A percentile compares a stretch with the other conserved stretches of the same genome.
phyloP scores from a whole-genome alignment of 345 rosid species.

The Populus tremula region DNA sequence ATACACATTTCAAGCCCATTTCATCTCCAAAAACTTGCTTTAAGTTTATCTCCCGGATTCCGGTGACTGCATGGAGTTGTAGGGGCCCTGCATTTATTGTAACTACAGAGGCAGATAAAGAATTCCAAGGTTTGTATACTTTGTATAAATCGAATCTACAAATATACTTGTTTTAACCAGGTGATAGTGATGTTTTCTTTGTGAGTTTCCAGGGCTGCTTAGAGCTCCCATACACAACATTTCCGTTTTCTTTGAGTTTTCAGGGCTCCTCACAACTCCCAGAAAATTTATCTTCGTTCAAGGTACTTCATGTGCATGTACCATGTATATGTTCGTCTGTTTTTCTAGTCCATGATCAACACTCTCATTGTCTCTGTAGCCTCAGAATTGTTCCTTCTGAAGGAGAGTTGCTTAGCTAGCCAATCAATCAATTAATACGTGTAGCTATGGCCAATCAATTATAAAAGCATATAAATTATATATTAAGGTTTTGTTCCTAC shows the following conservation, averaged over 20 bases:
- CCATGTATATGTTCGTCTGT: not conserved
- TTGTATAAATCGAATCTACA: not conserved
- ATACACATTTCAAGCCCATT: not conserved
- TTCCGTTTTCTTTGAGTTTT: not conserved
- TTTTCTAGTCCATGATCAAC: not conserved
- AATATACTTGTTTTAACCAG: not conserved
- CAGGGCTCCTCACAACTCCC: slow-evolving; percentile 28
- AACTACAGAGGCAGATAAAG: not conserved
- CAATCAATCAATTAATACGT: not conserved
- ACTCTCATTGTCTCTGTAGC: not conserved
- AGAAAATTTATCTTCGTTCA: not conserved
- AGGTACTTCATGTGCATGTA: slow-evolving; percentile 14
- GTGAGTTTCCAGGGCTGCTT: slow-evolving; percentile 21
- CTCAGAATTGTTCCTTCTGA: not conserved
- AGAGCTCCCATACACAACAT: slow-evolving; percentile 4
- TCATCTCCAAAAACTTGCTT: not conserved
- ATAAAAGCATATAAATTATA: not conserved
- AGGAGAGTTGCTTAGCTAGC: not conserved
- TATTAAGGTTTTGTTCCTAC: not conserved
- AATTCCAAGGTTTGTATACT: not conserved
- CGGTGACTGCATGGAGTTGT: slow-evolving; percentile 26
- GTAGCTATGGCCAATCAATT: not conserved
- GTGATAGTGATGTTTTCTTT: not conserved
- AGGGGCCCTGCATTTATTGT: slow-evolving; percentile 13
- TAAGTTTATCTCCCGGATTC: not conserved